Evolutionary conservation across 306 rosid genomes (phyloP).

Genomic region (Ceratonia siliqua): DNA sequence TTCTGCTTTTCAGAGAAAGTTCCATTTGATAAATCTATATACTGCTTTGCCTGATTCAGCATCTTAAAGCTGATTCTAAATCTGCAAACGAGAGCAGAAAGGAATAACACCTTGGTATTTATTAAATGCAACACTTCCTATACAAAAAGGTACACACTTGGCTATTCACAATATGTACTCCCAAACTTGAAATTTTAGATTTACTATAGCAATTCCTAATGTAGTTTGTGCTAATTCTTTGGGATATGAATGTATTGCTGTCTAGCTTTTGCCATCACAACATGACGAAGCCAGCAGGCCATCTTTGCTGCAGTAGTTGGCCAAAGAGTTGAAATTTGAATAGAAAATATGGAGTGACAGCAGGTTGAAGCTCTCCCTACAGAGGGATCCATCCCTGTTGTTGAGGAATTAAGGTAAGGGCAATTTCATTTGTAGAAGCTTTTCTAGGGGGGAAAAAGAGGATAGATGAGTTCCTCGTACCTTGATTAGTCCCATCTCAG

Average conservation of each 20-base stretch:
- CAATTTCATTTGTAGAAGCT: not conserved
- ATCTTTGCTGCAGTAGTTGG: slow-evolving; percentile 20
- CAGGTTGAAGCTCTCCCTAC: slow-evolving; percentile 44
- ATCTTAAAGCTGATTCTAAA: not conserved
- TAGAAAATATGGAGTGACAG: slow-evolving; percentile 13
- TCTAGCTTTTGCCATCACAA: slow-evolving; percentile 15
- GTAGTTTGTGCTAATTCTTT: slow-evolving; percentile 10
- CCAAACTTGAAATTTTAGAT: slow-evolving; percentile 4
- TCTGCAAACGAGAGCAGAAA: slow-evolving; percentile 19
- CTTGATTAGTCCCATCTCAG: slow-evolving; percentile 71
- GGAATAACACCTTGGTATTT: slow-evolving; percentile 26
- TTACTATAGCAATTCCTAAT: slow-evolving; percentile 25
- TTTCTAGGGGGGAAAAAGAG: not conserved
- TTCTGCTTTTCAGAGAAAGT: not conserved
- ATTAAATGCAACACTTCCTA: slow-evolving; percentile 23
- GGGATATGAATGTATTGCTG: slow-evolving; percentile 16
- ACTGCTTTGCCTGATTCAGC: not conserved
- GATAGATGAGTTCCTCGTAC: slow-evolving; percentile 35
- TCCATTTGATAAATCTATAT: not conserved
- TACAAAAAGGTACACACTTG: slow-evolving; percentile 24
- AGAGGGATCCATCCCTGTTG: slow-evolving; percentile 86
- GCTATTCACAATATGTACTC: slow-evolving; percentile 35
- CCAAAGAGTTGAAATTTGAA: slow-evolving; percentile 24
- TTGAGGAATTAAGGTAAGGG: slow-evolving; percentile 20
- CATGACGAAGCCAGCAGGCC: not conserved